Evolutionary conservation across 2,329 filamentous ascomycete species (phyloP), one percentile per base, ranked within the genome.

Genomic region (Torrubiellomyces zombiae): DNA sequence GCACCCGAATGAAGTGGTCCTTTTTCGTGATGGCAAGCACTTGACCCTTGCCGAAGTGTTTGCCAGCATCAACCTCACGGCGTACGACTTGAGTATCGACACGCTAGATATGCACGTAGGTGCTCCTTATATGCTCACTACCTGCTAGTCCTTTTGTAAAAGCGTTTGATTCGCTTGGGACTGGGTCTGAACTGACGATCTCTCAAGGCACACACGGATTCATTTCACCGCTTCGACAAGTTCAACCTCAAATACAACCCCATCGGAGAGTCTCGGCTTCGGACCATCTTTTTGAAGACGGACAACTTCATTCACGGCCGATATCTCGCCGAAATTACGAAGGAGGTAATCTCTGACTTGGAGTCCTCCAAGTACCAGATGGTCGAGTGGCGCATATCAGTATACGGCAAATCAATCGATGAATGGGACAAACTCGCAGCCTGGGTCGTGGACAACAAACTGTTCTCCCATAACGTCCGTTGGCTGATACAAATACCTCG

Each of bases 221-320:
- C 82, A 0, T 98, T 98, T 56, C 89, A 98, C 52, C 80, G 89
- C 4, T 98, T 98, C 47, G 89, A 98, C 60, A 98, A 98, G 51
- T 98, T 98, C 64, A 98, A 98, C 47, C 60, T 98, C 28, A 98
- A 98, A 49, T 98, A 98, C 48, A 98, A 98, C 39, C 89, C 89
- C 1, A 75, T 98, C 32, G 89, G 89, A 24, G 89, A 98, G 53
- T 95, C 89, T 21, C 75, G 89, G 28, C 58, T 98, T 28, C 73
- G 89, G 42, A 93, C 89, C n/a, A 98, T 98, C 38, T 98, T 98
- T 48, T 59, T 98, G 27, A 98, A 98, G 58, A 98, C 89, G 7
- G 89, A 98, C 53, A 98, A 98, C 47, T 86, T 83, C 49, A 93
- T 98, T 45, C 74, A 93, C 37, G 89, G 89, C 18, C 77, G 86